Conservation (phyloP, 2,329 filamentous ascomycete genomes). For the Venturia asperata region DNA sequence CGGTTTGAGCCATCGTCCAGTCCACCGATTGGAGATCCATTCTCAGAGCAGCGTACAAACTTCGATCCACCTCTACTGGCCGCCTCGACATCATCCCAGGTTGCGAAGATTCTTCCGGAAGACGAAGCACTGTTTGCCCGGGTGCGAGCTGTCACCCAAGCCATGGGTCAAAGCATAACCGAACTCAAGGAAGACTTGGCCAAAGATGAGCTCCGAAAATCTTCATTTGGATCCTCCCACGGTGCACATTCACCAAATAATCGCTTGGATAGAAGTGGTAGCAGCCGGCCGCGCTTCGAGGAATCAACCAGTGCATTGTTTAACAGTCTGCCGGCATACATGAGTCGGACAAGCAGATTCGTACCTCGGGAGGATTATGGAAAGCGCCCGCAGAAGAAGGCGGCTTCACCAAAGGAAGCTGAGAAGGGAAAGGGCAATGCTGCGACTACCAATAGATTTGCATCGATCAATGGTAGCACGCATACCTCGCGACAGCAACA, state of each 20-base stretch:
- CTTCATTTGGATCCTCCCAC: background rate
- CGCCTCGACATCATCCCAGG: conserved; percentile 3
- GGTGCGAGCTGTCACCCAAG: background rate
- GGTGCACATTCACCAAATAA: background rate
- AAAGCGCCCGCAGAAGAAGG: conserved; percentile 10
- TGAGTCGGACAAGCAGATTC: conserved; percentile 17
- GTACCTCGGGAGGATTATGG: conserved; percentile 18
- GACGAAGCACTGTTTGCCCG: conserved; percentile 15
- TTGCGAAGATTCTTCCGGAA: conserved; percentile 5
- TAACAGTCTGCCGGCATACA: conserved; percentile 9
- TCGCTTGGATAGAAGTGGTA: background rate
- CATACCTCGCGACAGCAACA: background rate
- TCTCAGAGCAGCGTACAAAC: background rate
- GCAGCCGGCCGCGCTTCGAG: background rate
- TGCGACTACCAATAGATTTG: background rate
- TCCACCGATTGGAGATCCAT: background rate
- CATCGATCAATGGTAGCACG: background rate
- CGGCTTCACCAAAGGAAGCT: background rate
- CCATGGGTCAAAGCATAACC: conserved; percentile 10
- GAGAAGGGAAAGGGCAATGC: conserved; percentile 13
- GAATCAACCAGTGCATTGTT: background rate
- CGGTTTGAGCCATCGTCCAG: conserved; percentile 4
- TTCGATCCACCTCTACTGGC: background rate
- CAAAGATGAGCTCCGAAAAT: conserved; percentile 6
- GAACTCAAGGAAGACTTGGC: conserved; percentile 12